Evolutionary conservation across 1,139 yeast species (phyloP), one percentile per base, ranked within the genome.

Genomic region (Diutina sp.): DNA sequence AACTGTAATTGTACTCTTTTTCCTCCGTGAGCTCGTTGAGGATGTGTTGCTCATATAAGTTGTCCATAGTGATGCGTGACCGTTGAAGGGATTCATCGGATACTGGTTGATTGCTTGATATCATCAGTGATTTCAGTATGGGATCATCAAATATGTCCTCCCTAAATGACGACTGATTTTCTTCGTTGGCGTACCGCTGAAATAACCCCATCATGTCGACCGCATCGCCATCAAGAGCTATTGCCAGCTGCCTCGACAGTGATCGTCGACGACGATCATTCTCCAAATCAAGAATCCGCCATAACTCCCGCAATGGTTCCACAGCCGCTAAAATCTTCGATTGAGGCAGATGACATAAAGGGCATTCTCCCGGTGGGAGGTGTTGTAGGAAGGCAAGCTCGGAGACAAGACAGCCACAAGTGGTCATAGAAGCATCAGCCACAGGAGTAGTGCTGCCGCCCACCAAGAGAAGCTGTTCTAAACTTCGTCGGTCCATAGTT

Each of bases 341-440:
- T 9, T 70, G 66, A 1, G 60, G 61, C 0, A 64, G 56, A 1
- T 66, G 65, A 63, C 91, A 85, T 4, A 69, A 65, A 2, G 86
- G 85, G 62, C 91, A 85, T 1, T 59, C 59, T 16, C 58, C 59
- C 25, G 61, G 62, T 44, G 30, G 25, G 12, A 35, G 14, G 14
- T 35, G 41, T 12, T 35, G 41, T 5, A 28, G 29, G 60, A 74
- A 75, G 28, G 58, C 69, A 0, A 69, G 61, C 61, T 84, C 86
- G 0, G 91, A 83, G 0, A 84, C 74, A 11, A 87, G 67, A 67
- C 95, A 87, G 0, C 95, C 93, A 69, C 95, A 88, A 0, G 83
- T 69, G 21, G 87, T 69, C 25, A 84, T 77, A 1, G 82, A 73
- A 6, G 83, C 77, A 67, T 85, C 90, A 12, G 35, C n/a, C 18